These are phyloP conservation scores for Bryopsis sp. DNA, from an alignment of 139 green algal genomes.

Conservation along the genomic window DNA sequence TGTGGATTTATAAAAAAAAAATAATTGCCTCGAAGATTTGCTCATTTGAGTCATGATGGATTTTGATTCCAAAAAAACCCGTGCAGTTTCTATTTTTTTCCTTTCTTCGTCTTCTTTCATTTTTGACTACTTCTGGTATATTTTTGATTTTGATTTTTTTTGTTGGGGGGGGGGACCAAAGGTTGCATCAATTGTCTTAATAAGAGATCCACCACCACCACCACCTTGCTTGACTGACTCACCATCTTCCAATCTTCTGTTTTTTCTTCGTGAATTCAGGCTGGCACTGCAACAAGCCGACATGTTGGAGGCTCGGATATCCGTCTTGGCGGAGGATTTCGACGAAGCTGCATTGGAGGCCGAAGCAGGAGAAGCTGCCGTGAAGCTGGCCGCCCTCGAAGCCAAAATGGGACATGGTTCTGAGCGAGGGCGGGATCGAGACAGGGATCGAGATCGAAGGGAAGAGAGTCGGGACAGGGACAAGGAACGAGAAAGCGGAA, in stretches of 20 bases:
- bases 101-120: no score
- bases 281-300: slow-evolving; percentile 46
- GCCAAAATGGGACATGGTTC: slow-evolving; percentile 21
- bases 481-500: slow-evolving; percentile 23
- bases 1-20: slow-evolving; percentile 4
- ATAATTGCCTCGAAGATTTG: no score
- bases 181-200: background rate
- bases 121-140: no score
- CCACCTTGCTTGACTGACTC: background rate
- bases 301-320: slow-evolving; percentile 58
- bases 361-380: slow-evolving; percentile 26
- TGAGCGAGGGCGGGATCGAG: slow-evolving; percentile 18
- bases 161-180: background rate
- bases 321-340: slow-evolving; percentile 71
- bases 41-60: no score
- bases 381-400: slow-evolving; percentile 22
- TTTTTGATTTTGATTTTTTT: no score
- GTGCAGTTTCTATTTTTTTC: no score
- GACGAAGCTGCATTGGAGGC: slow-evolving; percentile 40
- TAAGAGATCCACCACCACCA: background rate
- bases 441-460: slow-evolving; percentile 16
- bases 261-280: slow-evolving; percentile 29
- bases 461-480: background rate
- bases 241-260: background rate
- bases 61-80: no score